Base-by-base conservation (phyloP, 108 stramenopile species). In the Skeletonema marinoi region DNA sequence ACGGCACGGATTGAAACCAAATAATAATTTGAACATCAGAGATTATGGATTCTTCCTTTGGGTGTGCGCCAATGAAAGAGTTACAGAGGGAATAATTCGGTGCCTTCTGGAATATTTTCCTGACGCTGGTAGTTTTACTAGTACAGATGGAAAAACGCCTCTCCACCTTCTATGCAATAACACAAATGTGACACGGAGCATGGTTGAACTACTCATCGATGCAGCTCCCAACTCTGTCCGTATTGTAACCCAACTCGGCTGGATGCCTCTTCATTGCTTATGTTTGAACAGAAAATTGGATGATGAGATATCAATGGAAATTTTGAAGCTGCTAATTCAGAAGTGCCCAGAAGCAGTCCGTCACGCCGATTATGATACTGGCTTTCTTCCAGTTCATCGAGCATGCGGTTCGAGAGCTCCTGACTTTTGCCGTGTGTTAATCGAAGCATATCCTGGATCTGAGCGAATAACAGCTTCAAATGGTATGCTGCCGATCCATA, bases 401-500 rank as follows among this genome's bases (percentile, higher is more conserved):
- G 68, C 68, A 3, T 16, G 11, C 3, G 3, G 6, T 10, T 10
- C 6, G 6, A 36, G 16, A 61, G 7, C 60, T 19, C 60, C 19
- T 33, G 30, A 31, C 3, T 61, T 61, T 33, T 61, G 32, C 60
- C 30, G 32, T 3, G 2, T 31, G 13, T 16, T 69, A 14, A 69
- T 69, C 30, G 17, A 69, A 48, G 41, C 68, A 30, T 33, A 31
- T 33, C 68, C 68, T 21, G 68, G 46, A 69, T 69, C 68, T 9
- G 25, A 48, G 68, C 21, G 68, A 42, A 35, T 50, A 48, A 4
- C 10, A 33, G 25, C 25, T 25, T 25, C 25, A 25, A 25, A 25
- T 25, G 25, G 25, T 25, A 25, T 25, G 25, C 25, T 25, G 25
- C 25, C 25, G 25, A 25, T 25, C 25, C 25, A 25, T 25, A 25